Base-by-base conservation (phyloP, 192 early-diverging fungal genomes). In the Jimgerdemannia lactiflua region DNA sequence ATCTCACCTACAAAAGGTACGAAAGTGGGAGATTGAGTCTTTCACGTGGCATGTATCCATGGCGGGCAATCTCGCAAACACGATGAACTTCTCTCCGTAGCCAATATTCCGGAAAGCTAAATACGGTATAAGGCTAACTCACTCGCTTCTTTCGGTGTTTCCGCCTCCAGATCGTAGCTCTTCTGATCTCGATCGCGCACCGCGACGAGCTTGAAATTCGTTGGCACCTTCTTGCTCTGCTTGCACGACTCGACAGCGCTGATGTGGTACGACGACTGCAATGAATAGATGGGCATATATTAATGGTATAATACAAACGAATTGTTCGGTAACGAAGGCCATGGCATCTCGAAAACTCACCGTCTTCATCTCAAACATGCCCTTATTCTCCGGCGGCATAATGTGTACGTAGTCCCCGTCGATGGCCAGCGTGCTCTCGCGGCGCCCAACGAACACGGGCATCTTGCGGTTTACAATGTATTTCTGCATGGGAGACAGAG, bases 381-480 rank as follows among this genome's bases (percentile, higher is more conserved):
- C 86, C 73, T 87, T 91, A 20, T 88, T 87, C 67, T 96, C 95
- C 3, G 93, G 85, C 1, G 94, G 92, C 90, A 94, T 94, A 54
- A 99, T 85, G 71, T 96, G 92, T 40, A 99, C 90, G 67, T 95
- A 93, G 65, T 96, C 95, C 9, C 96, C 97, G 80, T 98, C 96
- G 74, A 99, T 95, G 0, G 95, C 96, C n/a, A 99, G 86, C 39
- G 91, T 81, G 43, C 95, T 90, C 69, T 96, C 94, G 65, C 93
- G 91, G 64, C 86, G 85, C n/a, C 96, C 93, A 7, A 92, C 87
- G 84, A 93, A 93, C 88, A 97, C 93, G 72, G 96, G 90, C 43
- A 89, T 90, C 66, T 95, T 94, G 54, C 95, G 93, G 71, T 90
- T 86, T 17, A 99, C 92, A 1, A 82, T 89, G 76, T 96, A 99